Evolutionary conservation across 495 filamentous ascomycete species (phyloP).

Genomic region (Ramalina peruviana): DNA sequence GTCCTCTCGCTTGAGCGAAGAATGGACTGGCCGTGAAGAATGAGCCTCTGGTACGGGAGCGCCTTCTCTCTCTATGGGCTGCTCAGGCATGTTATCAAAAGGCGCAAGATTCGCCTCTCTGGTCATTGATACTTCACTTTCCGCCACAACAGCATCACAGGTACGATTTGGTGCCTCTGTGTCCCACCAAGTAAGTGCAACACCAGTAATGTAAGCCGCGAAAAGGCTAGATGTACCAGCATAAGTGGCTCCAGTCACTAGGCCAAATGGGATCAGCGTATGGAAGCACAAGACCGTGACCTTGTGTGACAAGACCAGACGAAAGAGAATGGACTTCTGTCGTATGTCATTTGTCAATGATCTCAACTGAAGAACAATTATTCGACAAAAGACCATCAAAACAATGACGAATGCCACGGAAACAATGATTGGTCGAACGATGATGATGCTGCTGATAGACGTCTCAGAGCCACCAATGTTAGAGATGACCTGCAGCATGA

Average conservation of each 20-base stretch:
- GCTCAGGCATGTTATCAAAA: no score
- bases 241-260: slow-evolving; percentile 44
- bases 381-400: slow-evolving; percentile 31
- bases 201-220: slow-evolving; percentile 55
- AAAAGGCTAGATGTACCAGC: slow-evolving; percentile 58
- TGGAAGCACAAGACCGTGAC: slow-evolving; percentile 25
- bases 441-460: slow-evolving; percentile 27
- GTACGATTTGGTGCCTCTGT: not conserved
- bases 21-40: no score
- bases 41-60: no score
- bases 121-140: no score
- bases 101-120: no score
- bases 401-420: slow-evolving; percentile 40
- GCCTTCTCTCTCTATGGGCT: no score
- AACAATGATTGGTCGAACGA: slow-evolving; percentile 45
- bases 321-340: not conserved
- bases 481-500: slow-evolving; percentile 58
- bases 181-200: slow-evolving; percentile 43
- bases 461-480: slow-evolving; percentile 27
- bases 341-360: not conserved
- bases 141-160: not conserved
- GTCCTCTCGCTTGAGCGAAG: no score
- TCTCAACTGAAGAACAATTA: slow-evolving; percentile 28
- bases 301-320: slow-evolving; percentile 1
- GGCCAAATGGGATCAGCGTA: slow-evolving; percentile 33